phyloP scores from a whole-genome alignment of 2,329 filamentous ascomycete genomes.

The Cyphellophora attinorum region DNA sequence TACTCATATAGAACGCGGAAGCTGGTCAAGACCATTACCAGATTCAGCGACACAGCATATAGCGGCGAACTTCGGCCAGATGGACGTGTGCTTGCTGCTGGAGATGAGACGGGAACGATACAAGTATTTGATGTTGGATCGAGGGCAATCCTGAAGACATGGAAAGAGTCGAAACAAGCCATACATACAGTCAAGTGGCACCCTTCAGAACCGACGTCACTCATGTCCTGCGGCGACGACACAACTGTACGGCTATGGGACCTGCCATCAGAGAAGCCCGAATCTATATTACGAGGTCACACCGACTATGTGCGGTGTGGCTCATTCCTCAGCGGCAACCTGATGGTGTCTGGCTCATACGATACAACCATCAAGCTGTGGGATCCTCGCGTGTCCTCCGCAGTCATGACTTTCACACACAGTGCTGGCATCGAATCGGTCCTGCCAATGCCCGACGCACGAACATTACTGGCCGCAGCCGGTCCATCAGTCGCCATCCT shows the following conservation, averaged over 20 bases:
- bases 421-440: slow-evolving; percentile 79
- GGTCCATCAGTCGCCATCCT: slow-evolving; percentile 84
- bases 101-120: slow-evolving; percentile 82
- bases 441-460: slow-evolving; percentile 77
- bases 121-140: slow-evolving; percentile 92
- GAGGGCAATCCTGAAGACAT: slow-evolving; percentile 87
- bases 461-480: slow-evolving; percentile 73
- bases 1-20: slow-evolving; percentile 89
- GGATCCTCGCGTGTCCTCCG: slow-evolving; percentile 66
- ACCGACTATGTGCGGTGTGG: slow-evolving; percentile 86
- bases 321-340: slow-evolving; percentile 65
- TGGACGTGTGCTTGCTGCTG: slow-evolving; percentile 79
- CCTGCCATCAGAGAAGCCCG: slow-evolving; percentile 67
- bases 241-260: slow-evolving; percentile 91
- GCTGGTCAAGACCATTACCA: slow-evolving; percentile 83
- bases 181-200: slow-evolving; percentile 89
- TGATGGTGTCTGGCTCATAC: slow-evolving; percentile 85
- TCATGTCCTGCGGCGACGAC: slow-evolving; percentile 89
- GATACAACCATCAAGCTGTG: slow-evolving; percentile 88
- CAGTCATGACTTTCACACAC: slow-evolving; percentile 92
- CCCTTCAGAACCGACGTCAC: slow-evolving; percentile 71
- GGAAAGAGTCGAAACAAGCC: slow-evolving; percentile 87
- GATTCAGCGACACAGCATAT: slow-evolving; percentile 85
- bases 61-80: slow-evolving; percentile 82
- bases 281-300: slow-evolving; percentile 74